Percentiles rank a stretch among this genome's conserved stretches.
Evolutionary conservation across 768 basidiomycete genomes (phyloP).

Genomic region (Termitomyces sp.): DNA sequence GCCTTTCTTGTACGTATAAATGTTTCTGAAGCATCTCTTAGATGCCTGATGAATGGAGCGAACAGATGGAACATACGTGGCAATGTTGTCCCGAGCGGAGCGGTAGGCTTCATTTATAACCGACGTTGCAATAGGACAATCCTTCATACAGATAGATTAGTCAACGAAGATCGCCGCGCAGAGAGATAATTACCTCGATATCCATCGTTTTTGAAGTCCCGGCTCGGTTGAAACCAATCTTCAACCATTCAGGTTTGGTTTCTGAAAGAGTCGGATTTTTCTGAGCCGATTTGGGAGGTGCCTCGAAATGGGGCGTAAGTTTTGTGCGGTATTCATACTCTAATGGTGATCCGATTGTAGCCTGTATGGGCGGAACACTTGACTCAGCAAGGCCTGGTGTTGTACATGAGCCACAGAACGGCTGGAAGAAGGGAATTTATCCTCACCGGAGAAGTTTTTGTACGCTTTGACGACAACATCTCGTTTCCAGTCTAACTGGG

Average conservation of each 20-base stretch:
- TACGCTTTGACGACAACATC: slow-evolving; percentile 83
- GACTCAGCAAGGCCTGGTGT: slow-evolving; percentile 45
- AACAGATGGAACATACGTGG: slow-evolving; percentile 41
- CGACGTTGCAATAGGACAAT: slow-evolving; percentile 87
- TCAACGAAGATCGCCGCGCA: background rate
- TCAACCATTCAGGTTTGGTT: slow-evolving; percentile 58
- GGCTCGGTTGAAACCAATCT: slow-evolving; percentile 85
- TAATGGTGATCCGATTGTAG: slow-evolving; percentile 82
- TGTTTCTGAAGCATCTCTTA: slow-evolving; percentile 46
- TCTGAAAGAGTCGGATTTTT: slow-evolving; percentile 17
- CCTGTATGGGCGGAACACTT: slow-evolving; percentile 56
- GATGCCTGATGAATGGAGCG: background rate
- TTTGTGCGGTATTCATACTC: slow-evolving; percentile 95
- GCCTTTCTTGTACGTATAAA: slow-evolving; percentile 76
- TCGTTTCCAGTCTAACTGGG: slow-evolving; percentile 83
- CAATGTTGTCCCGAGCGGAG: slow-evolving; percentile 57
- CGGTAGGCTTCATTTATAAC: slow-evolving; percentile 67
- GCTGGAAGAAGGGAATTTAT: background rate
- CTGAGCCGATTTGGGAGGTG: slow-evolving; percentile 44
- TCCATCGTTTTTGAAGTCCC: slow-evolving; percentile 75
- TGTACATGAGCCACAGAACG: background rate
- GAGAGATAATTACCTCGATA: slow-evolving; percentile 66
- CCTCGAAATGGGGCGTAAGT: slow-evolving; percentile 94
- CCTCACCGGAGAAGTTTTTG: slow-evolving; percentile 59
- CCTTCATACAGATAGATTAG: slow-evolving; percentile 35